Evolutionary conservation across 768 basidiomycete species (phyloP).

Genomic region (Hericium erinaceus): DNA sequence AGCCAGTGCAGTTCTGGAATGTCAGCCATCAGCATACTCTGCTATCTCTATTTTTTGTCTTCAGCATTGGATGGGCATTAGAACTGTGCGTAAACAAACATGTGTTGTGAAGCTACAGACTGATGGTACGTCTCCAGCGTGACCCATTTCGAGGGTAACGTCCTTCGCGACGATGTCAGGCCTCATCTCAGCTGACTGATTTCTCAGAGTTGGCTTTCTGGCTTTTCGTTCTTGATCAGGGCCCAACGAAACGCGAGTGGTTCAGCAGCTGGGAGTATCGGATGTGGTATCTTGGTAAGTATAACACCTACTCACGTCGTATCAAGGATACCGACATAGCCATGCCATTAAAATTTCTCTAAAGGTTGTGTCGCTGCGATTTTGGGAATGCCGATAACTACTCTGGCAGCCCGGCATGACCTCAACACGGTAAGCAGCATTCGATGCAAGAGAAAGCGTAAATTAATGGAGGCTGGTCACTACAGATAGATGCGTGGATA

Average conservation of each 20-base stretch:
- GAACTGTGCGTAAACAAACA: slow-evolving; percentile 49
- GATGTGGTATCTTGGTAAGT: slow-evolving; percentile 59
- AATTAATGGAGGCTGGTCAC: background rate
- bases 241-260: slow-evolving; percentile 62
- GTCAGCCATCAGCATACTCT: slow-evolving; percentile 40
- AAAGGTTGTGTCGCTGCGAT: slow-evolving; percentile 57
- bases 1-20: slow-evolving; percentile 45
- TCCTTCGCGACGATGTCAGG: background rate
- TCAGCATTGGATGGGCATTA: slow-evolving; percentile 68
- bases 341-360: background rate
- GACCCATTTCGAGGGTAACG: slow-evolving; percentile 71
- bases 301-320: background rate
- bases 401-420: slow-evolving; percentile 47
- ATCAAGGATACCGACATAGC: background rate
- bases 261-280: slow-evolving; percentile 74
- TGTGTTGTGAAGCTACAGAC: background rate
- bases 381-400: slow-evolving; percentile 64
- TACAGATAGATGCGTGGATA: slow-evolving; percentile 64
- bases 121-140: slow-evolving; percentile 32
- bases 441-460: background rate
- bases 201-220: slow-evolving; percentile 65
- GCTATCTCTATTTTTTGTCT: slow-evolving; percentile 59
- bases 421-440: slow-evolving; percentile 43
- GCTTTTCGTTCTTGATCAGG: slow-evolving; percentile 76
- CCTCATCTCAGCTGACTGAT: background rate